These are phyloP conservation scores for Hyphopichia fennica DNA, from an alignment of 1,139 yeast species.

Conservation along the genomic window DNA sequence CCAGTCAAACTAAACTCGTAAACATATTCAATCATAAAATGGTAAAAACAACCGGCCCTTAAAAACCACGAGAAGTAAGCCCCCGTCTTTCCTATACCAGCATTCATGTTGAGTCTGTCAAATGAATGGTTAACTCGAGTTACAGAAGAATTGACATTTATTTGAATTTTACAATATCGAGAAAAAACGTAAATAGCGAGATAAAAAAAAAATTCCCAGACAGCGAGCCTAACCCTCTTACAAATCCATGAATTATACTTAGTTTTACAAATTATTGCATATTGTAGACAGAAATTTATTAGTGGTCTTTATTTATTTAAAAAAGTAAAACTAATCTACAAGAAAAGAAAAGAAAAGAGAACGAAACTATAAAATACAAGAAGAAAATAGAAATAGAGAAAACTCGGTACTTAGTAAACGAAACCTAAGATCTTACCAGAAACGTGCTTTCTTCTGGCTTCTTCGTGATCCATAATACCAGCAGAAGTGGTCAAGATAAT, in stretches of 20 bases:
- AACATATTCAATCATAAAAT: slow-evolving; percentile 62
- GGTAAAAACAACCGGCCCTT: slow-evolving; percentile 68
- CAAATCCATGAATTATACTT: no score
- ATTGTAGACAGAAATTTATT: no score
- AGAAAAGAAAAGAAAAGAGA: not conserved
- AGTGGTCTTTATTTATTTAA: no score
- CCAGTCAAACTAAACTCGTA: slow-evolving; percentile 80
- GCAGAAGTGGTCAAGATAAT: slow-evolving; percentile 98
- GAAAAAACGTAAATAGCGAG: no score
- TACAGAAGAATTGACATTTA: no score
- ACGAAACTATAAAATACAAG: not conserved
- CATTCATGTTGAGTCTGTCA: no score
- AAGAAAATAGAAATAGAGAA: not conserved
- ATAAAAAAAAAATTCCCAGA: no score
- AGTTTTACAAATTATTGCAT: no score
- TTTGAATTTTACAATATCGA: no score
- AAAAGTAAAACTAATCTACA: not conserved
- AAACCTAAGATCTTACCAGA: slow-evolving; percentile 97
- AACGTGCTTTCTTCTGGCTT: slow-evolving; percentile 99
- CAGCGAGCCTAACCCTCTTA: no score
- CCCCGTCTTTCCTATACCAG: not conserved
- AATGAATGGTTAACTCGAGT: no score
- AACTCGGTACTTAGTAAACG: slow-evolving; percentile 52
- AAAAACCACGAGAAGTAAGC: slow-evolving; percentile 40
- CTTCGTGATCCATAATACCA: slow-evolving; percentile 99